Conservation (phyloP, 345 rosid species). For the Camelina sativa region DNA sequence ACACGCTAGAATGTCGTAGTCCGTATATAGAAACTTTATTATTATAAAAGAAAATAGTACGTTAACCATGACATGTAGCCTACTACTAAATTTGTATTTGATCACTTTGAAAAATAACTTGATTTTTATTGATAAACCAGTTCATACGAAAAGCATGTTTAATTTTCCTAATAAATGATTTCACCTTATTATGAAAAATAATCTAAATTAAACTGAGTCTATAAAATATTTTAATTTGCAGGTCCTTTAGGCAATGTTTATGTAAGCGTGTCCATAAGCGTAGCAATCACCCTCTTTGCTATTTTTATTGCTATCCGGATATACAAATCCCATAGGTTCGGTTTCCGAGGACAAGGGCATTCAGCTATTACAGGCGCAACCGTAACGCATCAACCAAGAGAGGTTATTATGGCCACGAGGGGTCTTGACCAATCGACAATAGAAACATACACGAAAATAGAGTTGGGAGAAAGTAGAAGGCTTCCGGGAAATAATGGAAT, state of each 20-base stretch:
- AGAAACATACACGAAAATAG: conserved; percentile 65
- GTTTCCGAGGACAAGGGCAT: not conserved
- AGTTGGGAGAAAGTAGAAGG: conserved; percentile 65
- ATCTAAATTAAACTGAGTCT: no score
- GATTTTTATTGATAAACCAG: no score
- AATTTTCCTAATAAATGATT: no score
- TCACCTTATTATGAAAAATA: no score
- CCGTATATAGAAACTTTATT: no score
- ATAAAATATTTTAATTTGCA: not conserved
- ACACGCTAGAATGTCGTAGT: no score
- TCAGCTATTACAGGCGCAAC: conserved; percentile 14
- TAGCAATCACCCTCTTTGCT: conserved; percentile 48
- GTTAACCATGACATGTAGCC: no score
- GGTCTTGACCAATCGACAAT: conserved; percentile 75
- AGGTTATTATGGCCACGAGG: not conserved
- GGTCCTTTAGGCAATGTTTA: conserved; percentile 32
- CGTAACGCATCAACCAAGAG: conserved; percentile 38
- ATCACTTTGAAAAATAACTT: no score
- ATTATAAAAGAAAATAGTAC: no score
- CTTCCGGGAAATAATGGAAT: conserved; percentile 54
- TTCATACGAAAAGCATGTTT: no score
- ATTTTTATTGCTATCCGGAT: conserved; percentile 46
- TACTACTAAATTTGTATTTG: no score
- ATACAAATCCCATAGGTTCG: conserved; percentile 26
- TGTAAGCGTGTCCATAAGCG: conserved; percentile 36